Percentiles rank a stretch among this genome's conserved stretches.
These are phyloP conservation scores for Hypomyces rosellus DNA, from an alignment of 2,329 filamentous ascomycete genomes.

Conservation along the genomic window DNA sequence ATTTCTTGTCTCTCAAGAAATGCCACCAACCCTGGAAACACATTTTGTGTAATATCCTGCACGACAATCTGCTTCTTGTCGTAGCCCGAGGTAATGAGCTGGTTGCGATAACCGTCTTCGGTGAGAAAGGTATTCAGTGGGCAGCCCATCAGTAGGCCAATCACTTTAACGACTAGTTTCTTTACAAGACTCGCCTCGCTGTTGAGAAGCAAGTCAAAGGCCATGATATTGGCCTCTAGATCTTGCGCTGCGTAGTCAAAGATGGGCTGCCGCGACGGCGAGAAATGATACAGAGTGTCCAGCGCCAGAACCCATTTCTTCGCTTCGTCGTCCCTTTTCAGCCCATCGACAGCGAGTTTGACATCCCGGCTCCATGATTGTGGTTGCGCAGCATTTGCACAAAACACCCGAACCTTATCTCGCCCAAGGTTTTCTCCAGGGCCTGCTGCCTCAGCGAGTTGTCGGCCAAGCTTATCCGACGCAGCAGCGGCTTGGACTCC, in stretches of 20 bases:
- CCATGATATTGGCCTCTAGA: conserved; percentile 45
- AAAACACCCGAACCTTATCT: conserved; percentile 34
- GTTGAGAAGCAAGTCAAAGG: conserved; percentile 46
- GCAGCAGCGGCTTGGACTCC: conserved; percentile 35
- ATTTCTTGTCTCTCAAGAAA: conserved; percentile 35
- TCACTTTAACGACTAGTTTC: conserved; percentile 29
- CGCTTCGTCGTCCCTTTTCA: background rate
- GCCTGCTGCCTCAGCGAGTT: conserved; percentile 13
- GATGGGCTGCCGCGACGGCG: conserved; percentile 42
- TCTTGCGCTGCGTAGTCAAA: conserved; percentile 34
- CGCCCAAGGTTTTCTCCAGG: background rate
- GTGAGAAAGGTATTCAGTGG: conserved; percentile 45
- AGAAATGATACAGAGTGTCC: conserved; percentile 53
- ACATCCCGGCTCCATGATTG: conserved; percentile 31
- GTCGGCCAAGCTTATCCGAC: conserved; percentile 21
- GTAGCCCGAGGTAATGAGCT: conserved; percentile 44
- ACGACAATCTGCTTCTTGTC: conserved; percentile 33
- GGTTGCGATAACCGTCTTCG: conserved; percentile 35
- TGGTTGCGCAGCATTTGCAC: conserved; percentile 44
- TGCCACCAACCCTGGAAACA: conserved; percentile 42
- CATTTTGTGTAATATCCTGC: conserved; percentile 45
- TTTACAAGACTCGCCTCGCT: conserved; percentile 22
- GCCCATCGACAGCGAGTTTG: conserved; percentile 13
- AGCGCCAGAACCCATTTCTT: conserved; percentile 49
- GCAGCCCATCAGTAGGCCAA: conserved; percentile 42